Evolutionary conservation across 371 early-diverging fungal genomes (phyloP), one percentile per base, ranked within the genome.

Genomic region (Zopfochytrium polystomum): DNA sequence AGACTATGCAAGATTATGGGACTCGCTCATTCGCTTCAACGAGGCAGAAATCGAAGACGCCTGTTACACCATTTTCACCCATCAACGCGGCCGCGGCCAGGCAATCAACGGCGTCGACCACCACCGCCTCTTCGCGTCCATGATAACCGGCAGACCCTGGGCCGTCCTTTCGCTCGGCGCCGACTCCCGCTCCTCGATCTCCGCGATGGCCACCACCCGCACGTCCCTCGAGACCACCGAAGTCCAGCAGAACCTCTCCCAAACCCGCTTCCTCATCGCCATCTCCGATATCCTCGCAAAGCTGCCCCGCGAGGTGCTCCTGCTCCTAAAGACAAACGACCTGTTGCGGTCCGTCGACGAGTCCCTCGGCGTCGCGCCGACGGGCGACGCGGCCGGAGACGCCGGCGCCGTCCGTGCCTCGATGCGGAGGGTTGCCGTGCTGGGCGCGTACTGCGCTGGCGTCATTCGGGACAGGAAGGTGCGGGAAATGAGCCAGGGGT

Each of bases 301-400:
- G 15, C 79, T 93, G 15, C 93, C 93, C 1, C 78, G 90, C 0
- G 85, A 88, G 18, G 78, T 95, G 9, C 66, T 95, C 3, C 73
- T 95, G 48, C 72, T 95, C 7, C 77, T 95, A 55, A 95, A 94
- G 72, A 94, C 94, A 2, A 89, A 90, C 63, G 95, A 95, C 69
- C 70, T 95, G 15, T 62, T 95, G 22, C 83, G 93, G 15, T 45
- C 67, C 47, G 67, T 78, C 18, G 80, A 80, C 63, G 65, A 71
- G 23, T 23, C 22, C 1, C 67, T 80, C 7, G 72, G 70, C 43
- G 72, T 78, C 44, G 33, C 65, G 9, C 11, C 11, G 11, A 18
- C 38, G 38, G 38, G 38, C 11, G 7, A 7, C 11, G 38, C 38
- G 38, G 38, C 38, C 38, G 38, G 38, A 7, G 38, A 18, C 38